Evolutionary conservation across 768 basidiomycete species (phyloP), one percentile per base, ranked within the genome.

Genomic region (Russula earlei): DNA sequence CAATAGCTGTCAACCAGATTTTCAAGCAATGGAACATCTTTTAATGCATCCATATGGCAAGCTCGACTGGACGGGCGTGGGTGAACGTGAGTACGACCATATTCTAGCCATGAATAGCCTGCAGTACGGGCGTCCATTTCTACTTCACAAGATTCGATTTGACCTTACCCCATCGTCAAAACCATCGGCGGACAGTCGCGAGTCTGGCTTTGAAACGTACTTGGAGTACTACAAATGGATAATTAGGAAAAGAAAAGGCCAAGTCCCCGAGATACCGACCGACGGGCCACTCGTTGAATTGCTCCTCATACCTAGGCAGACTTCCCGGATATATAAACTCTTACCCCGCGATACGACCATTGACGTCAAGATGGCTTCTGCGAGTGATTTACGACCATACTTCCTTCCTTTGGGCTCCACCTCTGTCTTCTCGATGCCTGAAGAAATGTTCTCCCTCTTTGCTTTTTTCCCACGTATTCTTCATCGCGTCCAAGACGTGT

Each of bases 221-320:
- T 63, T 73, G 38, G 83, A 84, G 3, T 87, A 77, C 64, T 86
- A 78, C 68, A 47, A 73, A 31, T 58, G 57, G 27, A 53, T 77
- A 22, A 76, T 72, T 59, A 87, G 81, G 76, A 75, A 77, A 15
- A 67, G 77, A 56, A 80, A 76, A 62, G 62, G 64, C 17, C 54
- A 62, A 22, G 55, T 62, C 22, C 72, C 78, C 0, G 66, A 64
- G 11, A 70, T 88, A 49, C 79, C 84, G 3, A 62, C 57, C 9
- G 74, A 78, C 48, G 85, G 85, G 2, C 81, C 83, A 0, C 71
- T 89, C 49, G 64, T 87, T n/a, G 84, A 88, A 67, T 72, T 74
- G 9, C 54, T 69, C 4, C 66, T 64, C n/a, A 52, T 81, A 52
- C 65, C 72, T 29, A 76, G 82, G 49, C 68, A 65, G 38, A 71